Percentiles rank a stretch among this genome's conserved stretches.
Evolutionary conservation across 371 early-diverging fungal species (phyloP).

Genomic region (Circinella umbellata): DNA sequence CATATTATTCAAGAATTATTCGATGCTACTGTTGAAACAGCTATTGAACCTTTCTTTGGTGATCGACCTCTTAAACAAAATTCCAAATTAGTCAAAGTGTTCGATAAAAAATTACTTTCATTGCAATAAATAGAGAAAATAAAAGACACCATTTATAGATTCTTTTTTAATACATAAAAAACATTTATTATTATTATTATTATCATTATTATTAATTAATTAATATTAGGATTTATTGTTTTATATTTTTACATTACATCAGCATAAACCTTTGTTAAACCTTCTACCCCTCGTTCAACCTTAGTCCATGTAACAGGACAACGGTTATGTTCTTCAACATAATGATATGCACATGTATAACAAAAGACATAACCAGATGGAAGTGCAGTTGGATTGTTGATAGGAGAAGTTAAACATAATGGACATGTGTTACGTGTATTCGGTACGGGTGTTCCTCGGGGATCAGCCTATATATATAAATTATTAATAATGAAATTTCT

Average conservation of each 20-base stretch:
- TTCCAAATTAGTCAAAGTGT: constrained; percentile 42
- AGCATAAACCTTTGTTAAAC: constrained; percentile 66
- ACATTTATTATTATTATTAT: no score
- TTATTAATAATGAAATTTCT: no score
- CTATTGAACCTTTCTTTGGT: constrained; percentile 51
- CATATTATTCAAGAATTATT: constrained; percentile 66
- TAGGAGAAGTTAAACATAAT: constrained; percentile 65
- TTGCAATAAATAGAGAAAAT: constrained; percentile 9
- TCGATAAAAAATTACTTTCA: constrained; percentile 43
- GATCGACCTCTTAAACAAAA: background rate
- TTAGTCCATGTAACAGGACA: constrained; percentile 79
- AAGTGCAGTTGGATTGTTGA: constrained; percentile 86
- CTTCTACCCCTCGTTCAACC: constrained; percentile 40
- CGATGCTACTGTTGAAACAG: constrained; percentile 54
- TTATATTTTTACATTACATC: constrained; percentile 28
- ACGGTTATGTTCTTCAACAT: constrained; percentile 64
- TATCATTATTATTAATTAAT: background rate
- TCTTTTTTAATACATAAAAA: no score
- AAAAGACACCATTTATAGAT: background rate
- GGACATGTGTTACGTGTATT: constrained; percentile 77
- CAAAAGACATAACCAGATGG: constrained; percentile 87
- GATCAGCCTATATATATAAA: constrained; percentile 61
- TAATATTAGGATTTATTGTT: no score
- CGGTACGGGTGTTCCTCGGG: constrained; percentile 78
- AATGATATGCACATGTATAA: constrained; percentile 78